phyloP scores from a whole-genome alignment of 306 rosid species.

The Malus sylvestris region DNA sequence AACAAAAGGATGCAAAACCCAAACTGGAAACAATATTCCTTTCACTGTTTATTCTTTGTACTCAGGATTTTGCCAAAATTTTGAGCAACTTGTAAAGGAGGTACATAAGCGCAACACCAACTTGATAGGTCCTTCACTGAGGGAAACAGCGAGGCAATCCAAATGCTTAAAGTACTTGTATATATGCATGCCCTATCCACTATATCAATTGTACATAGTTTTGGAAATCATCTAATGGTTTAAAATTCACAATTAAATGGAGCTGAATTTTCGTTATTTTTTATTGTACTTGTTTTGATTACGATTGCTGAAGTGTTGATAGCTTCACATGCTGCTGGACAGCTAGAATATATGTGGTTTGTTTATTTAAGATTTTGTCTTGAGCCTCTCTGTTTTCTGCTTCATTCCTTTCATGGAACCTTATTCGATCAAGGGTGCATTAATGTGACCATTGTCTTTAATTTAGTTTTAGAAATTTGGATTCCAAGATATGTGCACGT shows the following conservation, averaged over 20 bases:
- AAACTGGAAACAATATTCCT: constrained; percentile 2
- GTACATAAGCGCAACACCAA: neutral
- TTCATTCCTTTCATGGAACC: constrained; percentile 4
- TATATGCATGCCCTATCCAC: constrained; percentile 7
- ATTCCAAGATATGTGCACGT: neutral
- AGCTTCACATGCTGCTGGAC: constrained; percentile 16
- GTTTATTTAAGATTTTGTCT: neutral
- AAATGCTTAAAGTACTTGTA: neutral
- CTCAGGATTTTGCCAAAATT: constrained; percentile 8
- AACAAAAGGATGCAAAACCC: neutral
- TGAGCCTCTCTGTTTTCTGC: neutral
- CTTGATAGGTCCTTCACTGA: neutral
- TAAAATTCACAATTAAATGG: neutral
- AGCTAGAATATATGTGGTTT: neutral
- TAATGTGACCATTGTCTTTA: neutral
- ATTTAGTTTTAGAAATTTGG: neutral
- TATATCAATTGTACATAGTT: neutral
- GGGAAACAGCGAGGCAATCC: constrained; percentile 23
- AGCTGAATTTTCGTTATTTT: neutral
- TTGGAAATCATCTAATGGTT: neutral
- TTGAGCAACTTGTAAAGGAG: constrained; percentile 11
- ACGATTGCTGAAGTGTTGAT: constrained; percentile 5
- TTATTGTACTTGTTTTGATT: constrained; percentile 6
- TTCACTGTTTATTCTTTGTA: neutral
- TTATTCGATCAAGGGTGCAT: neutral